Conservation (phyloP, 208 protist genomes). For the Strigomonas oncopelti region DNA sequence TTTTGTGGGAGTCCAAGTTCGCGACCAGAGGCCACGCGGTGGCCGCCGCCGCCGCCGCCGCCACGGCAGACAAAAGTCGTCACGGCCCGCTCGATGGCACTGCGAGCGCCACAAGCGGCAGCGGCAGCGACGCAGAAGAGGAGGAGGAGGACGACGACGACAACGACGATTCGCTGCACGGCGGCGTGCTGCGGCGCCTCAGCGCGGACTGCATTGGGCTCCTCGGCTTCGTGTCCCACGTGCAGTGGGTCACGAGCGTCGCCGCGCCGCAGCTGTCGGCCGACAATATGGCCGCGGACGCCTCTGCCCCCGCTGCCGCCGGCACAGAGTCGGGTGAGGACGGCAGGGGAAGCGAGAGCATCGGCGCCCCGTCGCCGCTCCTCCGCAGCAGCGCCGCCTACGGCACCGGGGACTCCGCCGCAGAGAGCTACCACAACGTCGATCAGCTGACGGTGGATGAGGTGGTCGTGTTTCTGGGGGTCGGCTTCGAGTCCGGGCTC, state of each 20-base stretch:
- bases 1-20: not conserved
- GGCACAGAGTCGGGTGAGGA: too few relatives aligned
- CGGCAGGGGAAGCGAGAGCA: too few relatives aligned
- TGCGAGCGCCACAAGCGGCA: not conserved
- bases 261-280: too few relatives aligned
- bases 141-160: not conserved
- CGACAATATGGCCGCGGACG: not conserved
- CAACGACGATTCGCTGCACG: too few relatives aligned
- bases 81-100: not conserved
- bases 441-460: not conserved
- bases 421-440: not conserved
- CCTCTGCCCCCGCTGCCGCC: too few relatives aligned
- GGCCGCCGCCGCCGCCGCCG: too few relatives aligned
- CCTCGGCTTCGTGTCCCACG: not conserved
- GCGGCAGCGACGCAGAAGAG: not conserved
- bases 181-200: not conserved
- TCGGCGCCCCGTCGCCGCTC: too few relatives aligned
- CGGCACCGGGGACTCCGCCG: too few relatives aligned
- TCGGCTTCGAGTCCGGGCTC: not conserved
- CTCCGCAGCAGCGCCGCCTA: not conserved
- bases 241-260: not conserved
- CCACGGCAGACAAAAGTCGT: too few relatives aligned
- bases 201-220: not conserved
- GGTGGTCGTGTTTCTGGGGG: not conserved
- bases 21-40: too few relatives aligned